These are phyloP conservation scores for Rubia yunnanensis DNA, from an alignment of 257 asterid genomes.

Conservation along the genomic window DNA sequence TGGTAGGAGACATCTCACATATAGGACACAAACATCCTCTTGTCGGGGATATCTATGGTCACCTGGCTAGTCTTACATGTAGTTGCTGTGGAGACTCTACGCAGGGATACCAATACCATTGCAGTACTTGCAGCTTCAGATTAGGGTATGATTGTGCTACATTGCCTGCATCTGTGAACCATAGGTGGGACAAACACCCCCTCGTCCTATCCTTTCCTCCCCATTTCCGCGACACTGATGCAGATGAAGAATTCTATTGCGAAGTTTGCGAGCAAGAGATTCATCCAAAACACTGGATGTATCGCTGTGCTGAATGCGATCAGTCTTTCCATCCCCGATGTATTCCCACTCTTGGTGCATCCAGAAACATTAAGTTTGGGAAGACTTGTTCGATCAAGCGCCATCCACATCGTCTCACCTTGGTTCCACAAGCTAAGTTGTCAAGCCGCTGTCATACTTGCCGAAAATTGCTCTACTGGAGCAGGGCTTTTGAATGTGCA, in stretches of 20 bases:
- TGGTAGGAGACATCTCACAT: background rate
- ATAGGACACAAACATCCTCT: background rate
- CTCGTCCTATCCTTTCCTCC: background rate
- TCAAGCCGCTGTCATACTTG: too few species aligned
- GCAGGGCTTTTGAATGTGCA: too few species aligned
- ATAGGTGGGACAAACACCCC: background rate
- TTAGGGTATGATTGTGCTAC: background rate
- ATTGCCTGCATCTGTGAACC: background rate
- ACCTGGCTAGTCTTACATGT: background rate
- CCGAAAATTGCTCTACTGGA: too few species aligned
- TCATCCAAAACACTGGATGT: background rate
- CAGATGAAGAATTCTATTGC: too few species aligned
- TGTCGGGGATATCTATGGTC: too few species aligned
- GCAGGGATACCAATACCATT: too few species aligned
- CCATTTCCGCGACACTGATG: too few species aligned
- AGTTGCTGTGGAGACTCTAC: background rate
- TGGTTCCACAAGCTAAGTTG: too few species aligned
- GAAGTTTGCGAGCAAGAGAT: too few species aligned
- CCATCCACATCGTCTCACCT: too few species aligned
- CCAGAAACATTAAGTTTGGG: too few species aligned
- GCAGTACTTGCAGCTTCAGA: background rate
- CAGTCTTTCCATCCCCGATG: background rate
- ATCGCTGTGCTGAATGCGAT: slow-evolving; percentile 5
- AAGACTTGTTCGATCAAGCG: too few species aligned
- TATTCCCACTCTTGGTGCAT: background rate